Percentiles rank a stretch among this genome's conserved stretches.
phyloP scores from a whole-genome alignment of 768 basidiomycete genomes.

The Thelephora aurantiotincta region DNA sequence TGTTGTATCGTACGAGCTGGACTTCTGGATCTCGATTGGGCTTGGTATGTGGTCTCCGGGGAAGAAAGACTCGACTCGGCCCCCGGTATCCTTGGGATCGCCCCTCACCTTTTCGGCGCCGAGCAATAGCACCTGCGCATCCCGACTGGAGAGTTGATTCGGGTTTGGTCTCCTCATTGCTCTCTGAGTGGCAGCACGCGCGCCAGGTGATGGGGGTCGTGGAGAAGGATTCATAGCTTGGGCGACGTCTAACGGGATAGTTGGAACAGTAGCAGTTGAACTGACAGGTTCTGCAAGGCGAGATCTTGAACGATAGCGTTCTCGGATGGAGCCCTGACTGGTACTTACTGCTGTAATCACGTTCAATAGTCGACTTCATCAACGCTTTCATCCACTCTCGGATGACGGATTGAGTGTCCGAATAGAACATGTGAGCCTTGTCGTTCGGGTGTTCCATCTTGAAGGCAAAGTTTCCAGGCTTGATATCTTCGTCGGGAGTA shows the following conservation, averaged over 20 bases:
- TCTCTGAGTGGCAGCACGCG: conserved; percentile 78
- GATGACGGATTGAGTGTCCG: conserved; percentile 69
- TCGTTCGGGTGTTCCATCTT: conserved; percentile 81
- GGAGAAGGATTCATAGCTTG: conserved; percentile 96
- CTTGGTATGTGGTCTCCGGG: conserved; percentile 21
- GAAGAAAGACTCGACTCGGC: conserved; percentile 44
- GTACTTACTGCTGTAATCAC: conserved; percentile 77
- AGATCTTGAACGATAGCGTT: conserved; percentile 4
- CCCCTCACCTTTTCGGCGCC: conserved; percentile 27
- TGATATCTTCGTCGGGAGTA: conserved; percentile 80
- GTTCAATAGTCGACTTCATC: conserved; percentile 94
- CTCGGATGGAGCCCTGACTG: neutral
- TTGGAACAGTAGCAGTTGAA: conserved; percentile 93
- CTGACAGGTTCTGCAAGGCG: conserved; percentile 65
- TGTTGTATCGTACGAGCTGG: conserved; percentile 9
- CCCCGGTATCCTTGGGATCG: conserved; percentile 10
- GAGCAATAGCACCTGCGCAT: conserved; percentile 62
- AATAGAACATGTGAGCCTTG: conserved; percentile 84
- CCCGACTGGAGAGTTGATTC: conserved; percentile 65
- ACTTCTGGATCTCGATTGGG: conserved; percentile 3
- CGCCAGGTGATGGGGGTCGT: conserved; percentile 83
- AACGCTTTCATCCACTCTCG: conserved; percentile 99
- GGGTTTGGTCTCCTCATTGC: conserved; percentile 78
- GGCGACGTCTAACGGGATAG: conserved; percentile 87
- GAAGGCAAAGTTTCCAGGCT: conserved; percentile 92